These are phyloP conservation scores for Neodidymelliopsis sp. DNA, from an alignment of 2,329 filamentous ascomycete genomes.

Conservation along the genomic window DNA sequence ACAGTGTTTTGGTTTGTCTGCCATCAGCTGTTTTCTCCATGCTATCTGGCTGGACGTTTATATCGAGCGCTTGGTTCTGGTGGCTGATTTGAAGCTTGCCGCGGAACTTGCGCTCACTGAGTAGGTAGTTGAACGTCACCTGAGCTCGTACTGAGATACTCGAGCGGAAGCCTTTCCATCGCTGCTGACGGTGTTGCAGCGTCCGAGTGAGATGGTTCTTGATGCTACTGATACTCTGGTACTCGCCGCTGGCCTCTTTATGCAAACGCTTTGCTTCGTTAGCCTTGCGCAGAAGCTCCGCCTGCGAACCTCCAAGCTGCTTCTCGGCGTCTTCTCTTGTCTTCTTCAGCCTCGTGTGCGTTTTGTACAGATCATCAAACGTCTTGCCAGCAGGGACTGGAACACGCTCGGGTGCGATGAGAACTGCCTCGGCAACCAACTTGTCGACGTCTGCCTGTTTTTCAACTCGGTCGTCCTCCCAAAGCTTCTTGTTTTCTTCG, in stretches of 20 bases:
- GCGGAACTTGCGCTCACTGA: slow-evolving; percentile 88
- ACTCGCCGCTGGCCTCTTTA: slow-evolving; percentile 29
- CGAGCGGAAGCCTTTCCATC: slow-evolving; percentile 83
- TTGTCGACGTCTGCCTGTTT: slow-evolving; percentile 38
- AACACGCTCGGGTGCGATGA: slow-evolving; percentile 37
- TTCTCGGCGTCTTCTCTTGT: slow-evolving; percentile 40
- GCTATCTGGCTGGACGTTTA: slow-evolving; percentile 75
- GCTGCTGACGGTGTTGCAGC: slow-evolving; percentile 71
- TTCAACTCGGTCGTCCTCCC: slow-evolving; percentile 36
- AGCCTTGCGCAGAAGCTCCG: slow-evolving; percentile 36
- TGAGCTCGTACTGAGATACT: slow-evolving; percentile 87
- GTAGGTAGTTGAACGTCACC: slow-evolving; percentile 84
- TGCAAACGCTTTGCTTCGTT: slow-evolving; percentile 40
- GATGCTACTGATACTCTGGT: slow-evolving; percentile 23
- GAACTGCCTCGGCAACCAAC: slow-evolving; percentile 25
- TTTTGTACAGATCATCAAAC: slow-evolving; percentile 39
- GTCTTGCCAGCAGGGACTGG: slow-evolving; percentile 43
- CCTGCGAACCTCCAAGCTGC: slow-evolving; percentile 45
- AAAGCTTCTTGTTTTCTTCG: slow-evolving; percentile 37
- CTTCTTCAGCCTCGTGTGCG: slow-evolving; percentile 37
- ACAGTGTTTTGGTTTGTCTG: slow-evolving; percentile 88
- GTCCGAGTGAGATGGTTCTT: slow-evolving; percentile 61
- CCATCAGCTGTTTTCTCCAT: slow-evolving; percentile 74
- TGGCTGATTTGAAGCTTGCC: slow-evolving; percentile 84
- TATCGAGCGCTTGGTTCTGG: slow-evolving; percentile 72